Percentiles rank a stretch among this genome's conserved stretches.
phyloP scores from a whole-genome alignment of 2,329 filamentous ascomycete genomes.

The Cylindrodendrum hubeiense region DNA sequence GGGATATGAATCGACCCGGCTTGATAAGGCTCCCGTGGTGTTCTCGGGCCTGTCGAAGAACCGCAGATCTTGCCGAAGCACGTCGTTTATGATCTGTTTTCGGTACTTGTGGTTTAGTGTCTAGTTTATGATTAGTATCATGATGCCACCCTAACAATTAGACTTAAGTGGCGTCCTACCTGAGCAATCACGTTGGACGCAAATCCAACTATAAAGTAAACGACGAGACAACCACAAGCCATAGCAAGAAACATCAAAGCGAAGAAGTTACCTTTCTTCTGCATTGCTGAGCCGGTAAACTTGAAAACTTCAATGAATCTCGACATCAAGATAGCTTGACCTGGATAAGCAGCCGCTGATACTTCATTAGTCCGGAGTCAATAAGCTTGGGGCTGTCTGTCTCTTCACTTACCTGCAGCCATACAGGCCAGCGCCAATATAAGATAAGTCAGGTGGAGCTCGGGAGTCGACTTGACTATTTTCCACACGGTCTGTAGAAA shows the following conservation, averaged over 20 bases:
- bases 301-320: too few relatives aligned
- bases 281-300: too few relatives aligned
- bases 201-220: slow-evolving; percentile 55
- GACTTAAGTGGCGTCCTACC: background rate
- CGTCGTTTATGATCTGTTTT: slow-evolving; percentile 38
- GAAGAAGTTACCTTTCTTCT: too few relatives aligned
- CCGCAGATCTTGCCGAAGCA: slow-evolving; percentile 52
- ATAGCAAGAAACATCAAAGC: too few relatives aligned
- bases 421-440: background rate
- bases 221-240: too few relatives aligned
- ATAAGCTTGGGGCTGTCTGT: slow-evolving; percentile 50
- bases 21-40: slow-evolving; percentile 49
- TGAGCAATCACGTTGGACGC: slow-evolving; percentile 47
- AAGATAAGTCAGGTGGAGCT: background rate
- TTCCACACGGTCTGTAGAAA: background rate
- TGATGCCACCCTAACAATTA: background rate
- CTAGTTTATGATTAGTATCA: slow-evolving; percentile 15
- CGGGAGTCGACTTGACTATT: slow-evolving; percentile 1
- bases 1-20: slow-evolving; percentile 42
- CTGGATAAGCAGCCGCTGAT: slow-evolving; percentile 27
- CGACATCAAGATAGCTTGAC: too few relatives aligned
- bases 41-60: slow-evolving; percentile 56
- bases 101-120: slow-evolving; percentile 46
- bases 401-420: slow-evolving; percentile 41
- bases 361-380: slow-evolving; percentile 45